Base-by-base conservation (phyloP, 2,329 filamentous ascomycete species). In the Fusarium humuli region DNA sequence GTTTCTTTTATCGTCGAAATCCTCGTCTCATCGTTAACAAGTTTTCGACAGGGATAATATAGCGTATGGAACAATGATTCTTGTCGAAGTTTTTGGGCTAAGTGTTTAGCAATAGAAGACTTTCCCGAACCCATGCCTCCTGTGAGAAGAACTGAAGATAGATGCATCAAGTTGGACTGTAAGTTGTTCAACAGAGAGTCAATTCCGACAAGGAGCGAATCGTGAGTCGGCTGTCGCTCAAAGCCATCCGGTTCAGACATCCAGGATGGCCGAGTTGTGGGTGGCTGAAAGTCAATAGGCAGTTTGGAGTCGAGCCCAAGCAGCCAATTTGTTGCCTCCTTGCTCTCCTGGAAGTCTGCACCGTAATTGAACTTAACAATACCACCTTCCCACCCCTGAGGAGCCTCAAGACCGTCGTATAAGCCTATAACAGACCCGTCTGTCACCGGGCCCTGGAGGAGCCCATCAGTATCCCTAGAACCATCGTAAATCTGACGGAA, bases 121-220 rank as follows among this genome's bases (percentile, higher is more conserved):
- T 99, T 99, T 27, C 96, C 96, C 23, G 94, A 91, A 0, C 96
- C 96, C 70, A 97, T 88, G 1, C 92, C 93, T 41, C 96, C 96
- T 0, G 94, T 97, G 45, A 99, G 81, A 25, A 99, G 84, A 2
- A 98, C 92, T 0, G 96, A 98, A 0, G 95, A 98, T 70, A 93
- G 88, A 73, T 97, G 92, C 1, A 91, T 89, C 6, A 99, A 83
- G 73, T 97, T 92, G 3, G 89, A 90, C 64, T 91, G 85, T 22
- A 97, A 84, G 71, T 93, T 90, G 8, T 87, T 84, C 29, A 97
- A 86, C 0, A 97, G 82, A 3, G 86, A 83, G 73, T 98, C 94
- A 61, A 98, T 95, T 2, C 94, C 95, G 20, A 98, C 94, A 70
- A 99, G 84, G 6, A 85, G 78, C 12, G 91, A 88, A 37, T 86